Conservation (phyloP, 192 early-diverging fungal species). For the Podila horticola region DNA sequence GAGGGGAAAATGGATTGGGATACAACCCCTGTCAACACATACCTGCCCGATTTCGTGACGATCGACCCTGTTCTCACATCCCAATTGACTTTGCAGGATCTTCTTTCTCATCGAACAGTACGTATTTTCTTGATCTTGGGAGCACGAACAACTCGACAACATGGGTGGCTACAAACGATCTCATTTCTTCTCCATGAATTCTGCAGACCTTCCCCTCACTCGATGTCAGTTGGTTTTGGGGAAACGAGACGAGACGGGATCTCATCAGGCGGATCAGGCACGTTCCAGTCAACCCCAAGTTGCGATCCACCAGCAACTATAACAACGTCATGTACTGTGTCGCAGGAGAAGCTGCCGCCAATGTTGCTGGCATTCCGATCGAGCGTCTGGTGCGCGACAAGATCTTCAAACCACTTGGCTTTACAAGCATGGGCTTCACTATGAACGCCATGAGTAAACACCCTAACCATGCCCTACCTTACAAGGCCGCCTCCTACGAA, state of each 20-base stretch:
- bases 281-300: background rate
- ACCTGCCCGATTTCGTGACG: slow-evolving; percentile 8
- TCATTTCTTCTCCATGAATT: background rate
- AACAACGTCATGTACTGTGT: slow-evolving; percentile 34
- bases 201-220: background rate
- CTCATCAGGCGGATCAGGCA: slow-evolving; percentile 18
- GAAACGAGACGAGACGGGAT: slow-evolving; percentile 7
- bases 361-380: slow-evolving; percentile 11
- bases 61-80: slow-evolving; percentile 8
- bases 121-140: too few species aligned
- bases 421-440: slow-evolving; percentile 18
- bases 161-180: background rate
- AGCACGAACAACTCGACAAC: too few species aligned
- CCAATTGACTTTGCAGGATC: slow-evolving; percentile 2
- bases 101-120: too few species aligned
- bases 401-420: slow-evolving; percentile 9
- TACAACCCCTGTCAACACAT: background rate
- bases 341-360: slow-evolving; percentile 34
- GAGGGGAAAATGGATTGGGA: slow-evolving; percentile 20
- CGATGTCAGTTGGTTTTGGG: background rate
- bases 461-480: slow-evolving; percentile 16
- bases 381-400: slow-evolving; percentile 8
- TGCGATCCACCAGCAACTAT: background rate
- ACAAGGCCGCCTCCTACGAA: slow-evolving; percentile 14
- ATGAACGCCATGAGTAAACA: slow-evolving; percentile 18